Evolutionary conservation across 2,329 filamentous ascomycete genomes (phyloP).

Genomic region (Fusarium mangiferae): DNA sequence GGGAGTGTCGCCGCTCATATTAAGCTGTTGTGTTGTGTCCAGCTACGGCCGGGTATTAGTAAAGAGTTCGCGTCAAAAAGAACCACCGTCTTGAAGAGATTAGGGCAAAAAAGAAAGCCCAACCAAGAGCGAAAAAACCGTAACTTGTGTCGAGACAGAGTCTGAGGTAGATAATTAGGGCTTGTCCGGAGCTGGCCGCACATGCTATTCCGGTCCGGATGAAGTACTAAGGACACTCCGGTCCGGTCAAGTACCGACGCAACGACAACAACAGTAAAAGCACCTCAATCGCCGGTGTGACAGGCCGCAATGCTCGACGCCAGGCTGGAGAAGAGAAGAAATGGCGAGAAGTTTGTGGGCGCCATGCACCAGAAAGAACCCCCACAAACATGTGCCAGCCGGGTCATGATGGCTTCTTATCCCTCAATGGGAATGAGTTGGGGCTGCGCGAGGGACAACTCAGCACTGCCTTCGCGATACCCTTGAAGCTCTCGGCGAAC

Average conservation of each 20-base stretch:
- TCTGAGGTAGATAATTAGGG: conserved; percentile 7
- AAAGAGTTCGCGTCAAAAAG: conserved; percentile 29
- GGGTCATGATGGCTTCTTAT: conserved; percentile 24
- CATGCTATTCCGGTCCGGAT: conserved; percentile 32
- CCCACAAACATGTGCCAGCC: conserved; percentile 6
- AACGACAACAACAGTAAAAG: conserved; percentile 6
- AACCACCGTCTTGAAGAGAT: conserved; percentile 18
- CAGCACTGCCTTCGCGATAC: conserved; percentile 38
- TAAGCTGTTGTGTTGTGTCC: conserved; percentile 18
- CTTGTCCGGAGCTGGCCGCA: conserved; percentile 6
- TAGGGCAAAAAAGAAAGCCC: conserved; percentile 1
- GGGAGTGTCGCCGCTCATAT: conserved; percentile 14
- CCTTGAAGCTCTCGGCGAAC: conserved; percentile 46
- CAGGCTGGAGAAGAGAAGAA: conserved; percentile 6
- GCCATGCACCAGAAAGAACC: conserved; percentile 7
- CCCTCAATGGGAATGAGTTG: conserved; percentile 49
- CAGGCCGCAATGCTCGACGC: not conserved
- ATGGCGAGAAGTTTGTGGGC: conserved; percentile 13
- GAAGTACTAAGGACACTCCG: conserved; percentile 3
- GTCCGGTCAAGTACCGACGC: conserved; percentile 21
- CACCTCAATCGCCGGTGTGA: conserved; percentile 2
- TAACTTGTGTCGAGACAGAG: not conserved
- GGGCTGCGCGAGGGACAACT: conserved; percentile 43
- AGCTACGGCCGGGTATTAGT: conserved; percentile 37
- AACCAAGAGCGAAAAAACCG: not conserved